Conservation (phyloP, 805 yeast species). For the Starmerella bacillaris region DNA sequence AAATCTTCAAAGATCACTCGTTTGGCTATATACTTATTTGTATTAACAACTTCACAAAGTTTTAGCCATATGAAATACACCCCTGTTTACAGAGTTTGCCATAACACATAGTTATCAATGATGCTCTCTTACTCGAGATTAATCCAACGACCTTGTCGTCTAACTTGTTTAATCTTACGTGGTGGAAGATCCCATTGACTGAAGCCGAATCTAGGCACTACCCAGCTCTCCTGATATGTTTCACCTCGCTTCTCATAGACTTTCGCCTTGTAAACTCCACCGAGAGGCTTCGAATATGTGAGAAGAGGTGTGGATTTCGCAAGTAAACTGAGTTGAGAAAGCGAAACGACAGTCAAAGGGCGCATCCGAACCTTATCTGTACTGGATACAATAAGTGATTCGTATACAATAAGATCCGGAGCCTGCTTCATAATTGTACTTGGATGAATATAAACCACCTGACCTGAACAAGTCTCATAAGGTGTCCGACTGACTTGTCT, state of each 20-base stretch:
- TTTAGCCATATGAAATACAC: too few species aligned
- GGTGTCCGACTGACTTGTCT: constrained; percentile 36
- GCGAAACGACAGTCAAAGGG: constrained; percentile 57
- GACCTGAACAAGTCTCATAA: constrained; percentile 27
- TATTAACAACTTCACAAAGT: too few species aligned
- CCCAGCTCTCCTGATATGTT: constrained; percentile 68
- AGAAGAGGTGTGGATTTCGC: constrained; percentile 55
- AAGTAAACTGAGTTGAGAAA: constrained; percentile 58
- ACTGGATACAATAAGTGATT: constrained; percentile 40
- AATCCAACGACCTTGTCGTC: constrained; percentile 51
- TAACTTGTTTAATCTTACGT: constrained; percentile 54
- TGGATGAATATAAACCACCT: constrained; percentile 56
- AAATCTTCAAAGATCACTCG: too few species aligned
- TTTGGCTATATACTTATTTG: too few species aligned
- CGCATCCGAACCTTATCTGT: constrained; percentile 41
- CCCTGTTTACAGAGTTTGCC: too few species aligned
- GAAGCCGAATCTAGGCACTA: constrained; percentile 76
- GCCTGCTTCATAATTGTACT: constrained; percentile 51
- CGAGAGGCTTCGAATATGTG: constrained; percentile 79
- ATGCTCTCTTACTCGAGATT: neutral
- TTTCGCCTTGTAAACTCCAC: constrained; percentile 76
- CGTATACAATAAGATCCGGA: constrained; percentile 62
- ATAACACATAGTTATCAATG: too few species aligned
- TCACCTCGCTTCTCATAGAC: constrained; percentile 35
- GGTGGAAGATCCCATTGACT: constrained; percentile 86